These are phyloP conservation scores for Blastomyces emzantsi DNA, from an alignment of 2,329 filamentous ascomycete genomes.

Conservation along the genomic window DNA sequence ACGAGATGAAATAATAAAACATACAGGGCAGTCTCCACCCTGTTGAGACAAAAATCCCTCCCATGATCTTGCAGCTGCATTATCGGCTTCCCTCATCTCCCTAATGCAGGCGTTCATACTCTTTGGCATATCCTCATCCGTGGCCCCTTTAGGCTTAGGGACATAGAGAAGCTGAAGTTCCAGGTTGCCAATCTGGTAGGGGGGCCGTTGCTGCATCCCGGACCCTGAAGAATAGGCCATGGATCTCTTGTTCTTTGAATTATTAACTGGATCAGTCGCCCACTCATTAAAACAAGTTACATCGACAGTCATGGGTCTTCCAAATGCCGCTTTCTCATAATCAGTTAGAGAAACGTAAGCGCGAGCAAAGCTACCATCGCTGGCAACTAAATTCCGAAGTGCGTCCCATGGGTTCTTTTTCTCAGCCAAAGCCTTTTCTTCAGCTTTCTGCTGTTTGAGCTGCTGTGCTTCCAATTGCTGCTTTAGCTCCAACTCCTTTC, in stretches of 20 bases:
- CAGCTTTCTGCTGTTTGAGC: constrained; percentile 56
- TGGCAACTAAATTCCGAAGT: constrained; percentile 73
- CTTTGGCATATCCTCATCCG: constrained; percentile 97
- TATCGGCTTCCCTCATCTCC: constrained; percentile 85
- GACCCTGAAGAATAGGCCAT: constrained; percentile 52
- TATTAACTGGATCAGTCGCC: constrained; percentile 78
- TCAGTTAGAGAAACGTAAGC: constrained; percentile 92
- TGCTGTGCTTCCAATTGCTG: constrained; percentile 74
- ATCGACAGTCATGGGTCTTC: constrained; percentile 77
- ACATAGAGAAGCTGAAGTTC: constrained; percentile 92
- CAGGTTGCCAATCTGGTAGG: constrained; percentile 94
- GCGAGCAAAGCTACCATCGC: constrained; percentile 88
- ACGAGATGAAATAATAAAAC: constrained; percentile 30
- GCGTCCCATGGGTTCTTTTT: constrained; percentile 61
- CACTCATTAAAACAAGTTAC: constrained; percentile 98
- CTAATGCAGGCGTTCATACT: constrained; percentile 96
- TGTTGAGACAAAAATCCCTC: constrained; percentile 93
- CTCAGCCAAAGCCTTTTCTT: constrained; percentile 51
- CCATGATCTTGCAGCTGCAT: constrained; percentile 64
- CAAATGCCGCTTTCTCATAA: constrained; percentile 80
- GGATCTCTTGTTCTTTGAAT: constrained; percentile 87
- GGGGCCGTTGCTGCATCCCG: constrained; percentile 57
- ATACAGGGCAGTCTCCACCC: constrained; percentile 92
- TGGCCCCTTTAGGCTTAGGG: constrained; percentile 74
- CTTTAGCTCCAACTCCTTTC: constrained; percentile 82